Base-by-base conservation (phyloP, 2,329 filamentous ascomycete genomes). In the Fusarium sp. region DNA sequence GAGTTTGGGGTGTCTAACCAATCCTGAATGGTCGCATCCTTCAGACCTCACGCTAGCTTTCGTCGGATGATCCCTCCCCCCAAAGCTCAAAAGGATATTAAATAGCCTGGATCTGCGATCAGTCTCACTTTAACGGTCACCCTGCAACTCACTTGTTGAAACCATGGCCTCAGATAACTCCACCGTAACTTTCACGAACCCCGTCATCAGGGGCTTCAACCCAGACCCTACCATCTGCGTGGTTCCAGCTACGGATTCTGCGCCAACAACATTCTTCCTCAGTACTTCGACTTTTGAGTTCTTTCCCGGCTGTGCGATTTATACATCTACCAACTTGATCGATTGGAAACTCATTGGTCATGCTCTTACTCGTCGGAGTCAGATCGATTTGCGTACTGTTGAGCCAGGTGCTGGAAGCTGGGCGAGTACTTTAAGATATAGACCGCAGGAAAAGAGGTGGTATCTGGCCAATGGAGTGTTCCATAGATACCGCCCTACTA, bases 241-340 rank as follows among this genome's bases (percentile, higher is more conserved):
- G 6, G 78, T 80, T 9, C 78, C 76, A 11, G 76, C 78, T 18
- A 75, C 75, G 0, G 70, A 68, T 4, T 63, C 71, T 7, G 58
- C 71, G 3, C 77, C 77, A 4, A 70, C 76, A 9, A 77, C 73
- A 3, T 90, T 85, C 74, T 90, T 86, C 75, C 82, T 90, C 28
- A 85, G 85, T 40, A 90, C 87, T 6, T 90, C 88, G 1, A 87
- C 86, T 0, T 90, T 90, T 60, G 88, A 90, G 74, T 88, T 84
- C 75, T 89, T 88, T 63, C 88, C 88, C 0, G 87, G 87, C 6
- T 84, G 85, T n/a, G 85, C 87, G 16, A 87, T 90, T 59, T 89
- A 90, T 71, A 82, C 87, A 27, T 88, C 85, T 21, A 84, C 78
- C 1, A 83, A 87, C 66, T 79, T 88, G 13, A 75, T 86, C 11